Evolutionary conservation across 805 yeast species (phyloP), one percentile per base, ranked within the genome.

Genomic region (Lipomyces sp.): DNA sequence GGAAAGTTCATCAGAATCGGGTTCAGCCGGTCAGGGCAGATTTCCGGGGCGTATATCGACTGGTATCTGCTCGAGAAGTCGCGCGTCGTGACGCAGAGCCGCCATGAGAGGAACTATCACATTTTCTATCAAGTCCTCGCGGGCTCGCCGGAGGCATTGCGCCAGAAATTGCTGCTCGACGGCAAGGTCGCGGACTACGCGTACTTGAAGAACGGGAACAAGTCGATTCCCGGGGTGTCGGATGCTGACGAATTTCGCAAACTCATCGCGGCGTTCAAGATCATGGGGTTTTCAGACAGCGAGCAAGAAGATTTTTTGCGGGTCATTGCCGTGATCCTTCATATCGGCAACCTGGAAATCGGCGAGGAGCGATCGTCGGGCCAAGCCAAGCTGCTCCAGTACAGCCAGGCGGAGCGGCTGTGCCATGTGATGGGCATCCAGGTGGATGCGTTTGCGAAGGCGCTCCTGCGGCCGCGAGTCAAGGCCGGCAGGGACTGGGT

Each of bases 1-100:
- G 99, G 99, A 34, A 93, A 93, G 70, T 93, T 93, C 64, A 86
- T 93, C 57, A 84, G 89, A 63, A 86, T 93, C 52, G 88, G 82
- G 64, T 86, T 91, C 60, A 75, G 78, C 49, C 62, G 70, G 2
- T 66, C 74, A 10, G 87, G 87, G 2, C 76, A 76, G 52, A 83
- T 93, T 39, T 74, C 79, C 19, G 96, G 96, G 11, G 98, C 98
- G 10, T 83, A 86, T 58, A 88, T 93, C 43, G 96, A 91, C 62
- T 93, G 96, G 87, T 93, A 93, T 62, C 71, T 93, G 22, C 71
- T 93, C 36, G 99, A 93, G 65, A 93, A 93, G 68, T 87, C 97
- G 4, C 80, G 99, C 62, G 95, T 93, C 14, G 83, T 88, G 4
- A 71, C 77, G 37, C 97, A 88, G 69, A 80, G 83, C 45, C 54